phyloP scores from a whole-genome alignment of 306 rosid species.

The Citrullus mucosospermus region DNA sequence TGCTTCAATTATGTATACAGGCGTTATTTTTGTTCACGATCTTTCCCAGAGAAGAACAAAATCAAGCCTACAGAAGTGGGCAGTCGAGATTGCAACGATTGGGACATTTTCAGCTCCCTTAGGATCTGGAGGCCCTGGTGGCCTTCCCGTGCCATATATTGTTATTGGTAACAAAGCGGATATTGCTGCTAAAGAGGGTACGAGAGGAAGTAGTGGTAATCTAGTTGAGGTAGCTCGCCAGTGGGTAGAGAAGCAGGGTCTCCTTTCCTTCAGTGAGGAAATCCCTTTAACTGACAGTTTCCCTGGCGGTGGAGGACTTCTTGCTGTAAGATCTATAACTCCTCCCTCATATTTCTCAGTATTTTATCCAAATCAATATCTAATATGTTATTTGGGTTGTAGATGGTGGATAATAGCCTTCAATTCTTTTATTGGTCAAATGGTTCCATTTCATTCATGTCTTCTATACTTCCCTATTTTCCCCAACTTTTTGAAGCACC shows the following conservation, averaged over 20 bases:
- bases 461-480: neutral
- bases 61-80: slow-evolving; percentile 92
- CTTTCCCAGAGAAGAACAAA: slow-evolving; percentile 95
- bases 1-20: slow-evolving; percentile 39
- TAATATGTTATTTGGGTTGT: neutral
- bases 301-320: slow-evolving; percentile 70
- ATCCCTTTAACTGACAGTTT: slow-evolving; percentile 91
- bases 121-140: slow-evolving; percentile 89
- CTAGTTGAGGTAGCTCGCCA: slow-evolving; percentile 97
- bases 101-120: slow-evolving; percentile 97
- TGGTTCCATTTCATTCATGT: neutral
- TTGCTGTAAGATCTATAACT: slow-evolving; percentile 47
- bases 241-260: slow-evolving; percentile 99
- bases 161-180: slow-evolving; percentile 91
- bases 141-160: slow-evolving; percentile 89
- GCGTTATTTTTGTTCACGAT: slow-evolving; percentile 96
- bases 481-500: neutral
- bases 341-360: neutral
- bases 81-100: slow-evolving; percentile 69
- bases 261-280: slow-evolving; percentile 93
- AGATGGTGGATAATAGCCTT: neutral
- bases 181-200: slow-evolving; percentile 87
- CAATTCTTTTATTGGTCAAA: neutral
- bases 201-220: slow-evolving; percentile 86
- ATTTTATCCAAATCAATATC: neutral